Conservation (phyloP, 305 asterid species). For the Rubia tinctorum region DNA sequence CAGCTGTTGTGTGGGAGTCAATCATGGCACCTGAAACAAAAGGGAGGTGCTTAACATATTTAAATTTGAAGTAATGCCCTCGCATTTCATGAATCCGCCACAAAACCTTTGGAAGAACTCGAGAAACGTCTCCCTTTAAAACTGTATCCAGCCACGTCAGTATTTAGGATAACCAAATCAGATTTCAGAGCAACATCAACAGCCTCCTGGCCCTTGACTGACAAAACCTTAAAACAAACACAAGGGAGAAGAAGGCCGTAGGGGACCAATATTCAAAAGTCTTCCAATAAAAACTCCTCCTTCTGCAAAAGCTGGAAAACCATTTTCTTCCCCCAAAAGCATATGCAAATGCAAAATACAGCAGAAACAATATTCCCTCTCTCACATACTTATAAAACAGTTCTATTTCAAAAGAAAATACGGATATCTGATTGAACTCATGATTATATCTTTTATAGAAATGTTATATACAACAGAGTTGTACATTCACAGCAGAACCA, state of each 20-base stretch:
- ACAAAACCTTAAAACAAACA: conserved; percentile 45
- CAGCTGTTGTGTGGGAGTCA: conserved; percentile 89
- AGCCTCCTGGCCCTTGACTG: conserved; percentile 81
- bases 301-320: not conserved
- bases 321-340: not conserved
- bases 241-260: conserved; percentile 4
- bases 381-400: too few relatives aligned
- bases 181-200: conserved; percentile 77
- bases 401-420: too few relatives aligned
- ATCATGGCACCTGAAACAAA: conserved; percentile 99
- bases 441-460: too few relatives aligned
- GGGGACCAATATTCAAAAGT: not conserved
- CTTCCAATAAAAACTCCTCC: not conserved
- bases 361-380: not conserved
- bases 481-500: conserved; percentile 88
- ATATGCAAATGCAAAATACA: not conserved
- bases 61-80: conserved; percentile 96
- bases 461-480: too few relatives aligned
- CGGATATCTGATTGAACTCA: too few relatives aligned
- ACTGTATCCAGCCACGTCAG: conserved; percentile 96
- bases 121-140: conserved; percentile 67
- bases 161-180: conserved; percentile 78
- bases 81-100: conserved; percentile 99
- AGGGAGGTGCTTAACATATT: conserved; percentile 97
- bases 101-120: conserved; percentile 90